Evolutionary conservation across 306 rosid genomes (phyloP).

Genomic region (Castanea crenata): DNA sequence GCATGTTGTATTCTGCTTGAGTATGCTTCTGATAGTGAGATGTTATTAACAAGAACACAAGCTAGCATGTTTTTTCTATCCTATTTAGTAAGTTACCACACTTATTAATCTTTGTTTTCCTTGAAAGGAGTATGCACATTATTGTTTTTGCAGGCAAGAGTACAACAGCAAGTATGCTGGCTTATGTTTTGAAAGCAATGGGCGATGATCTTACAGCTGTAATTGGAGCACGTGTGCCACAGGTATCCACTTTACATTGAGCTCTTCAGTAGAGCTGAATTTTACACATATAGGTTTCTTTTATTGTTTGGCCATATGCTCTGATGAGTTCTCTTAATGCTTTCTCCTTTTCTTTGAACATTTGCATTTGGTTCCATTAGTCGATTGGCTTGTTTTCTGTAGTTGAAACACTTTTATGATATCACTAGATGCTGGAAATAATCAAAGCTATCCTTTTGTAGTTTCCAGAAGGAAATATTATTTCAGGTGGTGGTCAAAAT

Average conservation of each 20-base stretch:
- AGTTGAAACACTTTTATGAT: background rate
- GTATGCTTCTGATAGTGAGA: too few relatives aligned
- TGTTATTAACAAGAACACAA: too few relatives aligned
- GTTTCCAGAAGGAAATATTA: constrained; percentile 28
- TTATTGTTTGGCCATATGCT: background rate
- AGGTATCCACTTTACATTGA: constrained; percentile 17
- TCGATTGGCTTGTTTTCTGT: background rate
- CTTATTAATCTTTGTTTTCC: background rate
- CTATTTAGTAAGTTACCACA: background rate
- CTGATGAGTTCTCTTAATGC: background rate
- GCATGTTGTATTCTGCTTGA: too few relatives aligned
- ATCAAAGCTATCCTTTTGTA: constrained; percentile 11
- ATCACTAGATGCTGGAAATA: constrained; percentile 5
- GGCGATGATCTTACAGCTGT: constrained; percentile 32
- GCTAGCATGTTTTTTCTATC: background rate
- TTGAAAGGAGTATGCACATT: background rate
- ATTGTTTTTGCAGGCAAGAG: constrained; percentile 29
- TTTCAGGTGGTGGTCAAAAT: constrained; percentile 25
- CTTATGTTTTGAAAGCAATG: constrained; percentile 27
- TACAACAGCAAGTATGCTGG: constrained; percentile 37
- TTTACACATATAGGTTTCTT: background rate
- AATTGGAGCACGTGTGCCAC: constrained; percentile 32
- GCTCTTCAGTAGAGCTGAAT: background rate
- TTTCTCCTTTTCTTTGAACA: background rate
- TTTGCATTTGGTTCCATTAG: background rate